Evolutionary conservation across 1,284 basidiomycete species (phyloP).

Genomic region (Cutaneotrichosporon cutaneum): DNA sequence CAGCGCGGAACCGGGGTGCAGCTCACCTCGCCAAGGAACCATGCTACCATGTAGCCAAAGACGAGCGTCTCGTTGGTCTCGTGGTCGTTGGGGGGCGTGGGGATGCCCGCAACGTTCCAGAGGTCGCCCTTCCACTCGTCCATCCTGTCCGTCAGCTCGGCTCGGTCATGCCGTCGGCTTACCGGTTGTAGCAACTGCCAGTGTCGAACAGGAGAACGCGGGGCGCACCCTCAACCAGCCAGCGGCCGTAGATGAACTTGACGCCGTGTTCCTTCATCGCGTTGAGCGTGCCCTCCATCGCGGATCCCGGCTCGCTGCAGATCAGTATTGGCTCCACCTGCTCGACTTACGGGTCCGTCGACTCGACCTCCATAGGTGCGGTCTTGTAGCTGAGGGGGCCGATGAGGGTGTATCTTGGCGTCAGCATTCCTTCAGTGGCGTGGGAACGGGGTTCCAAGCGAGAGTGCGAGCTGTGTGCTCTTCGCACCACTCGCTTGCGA

Average conservation of each 20-base stretch:
- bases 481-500: background rate
- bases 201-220: slow-evolving; percentile 94
- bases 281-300: slow-evolving; percentile 68
- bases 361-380: slow-evolving; percentile 97
- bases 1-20: background rate
- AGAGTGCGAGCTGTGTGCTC: background rate
- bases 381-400: slow-evolving; percentile 95
- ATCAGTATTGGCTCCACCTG: background rate
- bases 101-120: slow-evolving; percentile 97
- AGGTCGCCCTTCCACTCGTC: slow-evolving; percentile 99
- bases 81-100: slow-evolving; percentile 89
- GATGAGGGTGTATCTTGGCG: slow-evolving; percentile 77
- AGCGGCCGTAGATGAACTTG: slow-evolving; percentile 91
- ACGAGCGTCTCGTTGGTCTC: slow-evolving; percentile 99
- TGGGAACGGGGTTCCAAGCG: background rate
- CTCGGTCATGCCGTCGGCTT: slow-evolving; percentile 11
- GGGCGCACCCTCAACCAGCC: slow-evolving; percentile 96
- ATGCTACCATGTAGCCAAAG: slow-evolving; percentile 98
- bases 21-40: slow-evolving; percentile 94
- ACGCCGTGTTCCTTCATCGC: slow-evolving; percentile 83
- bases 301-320: slow-evolving; percentile 53
- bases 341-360: slow-evolving; percentile 72
- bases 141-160: slow-evolving; percentile 56
- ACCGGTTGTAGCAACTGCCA: slow-evolving; percentile 72
- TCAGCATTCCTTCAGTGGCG: background rate